Evolutionary conservation across 192 early-diverging fungal genomes (phyloP).

Genomic region (Entophlyctis helioformis): DNA sequence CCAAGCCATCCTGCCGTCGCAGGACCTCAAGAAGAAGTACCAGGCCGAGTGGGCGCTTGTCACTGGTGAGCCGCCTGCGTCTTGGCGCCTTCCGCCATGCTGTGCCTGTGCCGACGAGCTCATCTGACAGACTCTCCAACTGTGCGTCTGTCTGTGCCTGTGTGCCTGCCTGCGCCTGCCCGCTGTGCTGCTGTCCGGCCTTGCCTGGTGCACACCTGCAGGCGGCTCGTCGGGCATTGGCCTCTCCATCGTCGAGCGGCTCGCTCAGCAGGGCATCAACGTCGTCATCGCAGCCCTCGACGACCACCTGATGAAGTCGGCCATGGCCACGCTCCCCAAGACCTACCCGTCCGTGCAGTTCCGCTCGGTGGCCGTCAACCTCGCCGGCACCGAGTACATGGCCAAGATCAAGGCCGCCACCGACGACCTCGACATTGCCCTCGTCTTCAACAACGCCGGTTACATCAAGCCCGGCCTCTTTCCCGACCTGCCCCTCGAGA

Average conservation of each 20-base stretch:
- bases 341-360: slow-evolving; percentile 33
- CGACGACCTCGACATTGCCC: slow-evolving; percentile 30
- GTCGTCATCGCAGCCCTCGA: slow-evolving; percentile 46
- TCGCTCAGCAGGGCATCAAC: slow-evolving; percentile 39
- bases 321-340: slow-evolving; percentile 15
- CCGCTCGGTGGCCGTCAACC: slow-evolving; percentile 34
- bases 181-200: not conserved
- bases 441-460: slow-evolving; percentile 51
- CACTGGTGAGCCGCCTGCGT: slow-evolving; percentile 17
- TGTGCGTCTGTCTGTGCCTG: no score
- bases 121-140: no score
- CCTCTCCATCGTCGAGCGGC: slow-evolving; percentile 33
- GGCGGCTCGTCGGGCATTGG: slow-evolving; percentile 47
- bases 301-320: slow-evolving; percentile 17
- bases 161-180: no score
- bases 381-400: slow-evolving; percentile 37
- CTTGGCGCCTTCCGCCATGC: no score
- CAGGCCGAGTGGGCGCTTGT: slow-evolving; percentile 46
- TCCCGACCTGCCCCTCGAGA: slow-evolving; percentile 18
- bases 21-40: slow-evolving; percentile 44
- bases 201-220: not conserved
- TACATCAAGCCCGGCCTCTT: slow-evolving; percentile 44
- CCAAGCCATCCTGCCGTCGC: not conserved
- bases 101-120: no score
- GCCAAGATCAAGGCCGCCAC: slow-evolving; percentile 22